Evolutionary conservation across 2,329 filamentous ascomycete species (phyloP), one percentile per base, ranked within the genome.

Genomic region (Microcera coccophila): DNA sequence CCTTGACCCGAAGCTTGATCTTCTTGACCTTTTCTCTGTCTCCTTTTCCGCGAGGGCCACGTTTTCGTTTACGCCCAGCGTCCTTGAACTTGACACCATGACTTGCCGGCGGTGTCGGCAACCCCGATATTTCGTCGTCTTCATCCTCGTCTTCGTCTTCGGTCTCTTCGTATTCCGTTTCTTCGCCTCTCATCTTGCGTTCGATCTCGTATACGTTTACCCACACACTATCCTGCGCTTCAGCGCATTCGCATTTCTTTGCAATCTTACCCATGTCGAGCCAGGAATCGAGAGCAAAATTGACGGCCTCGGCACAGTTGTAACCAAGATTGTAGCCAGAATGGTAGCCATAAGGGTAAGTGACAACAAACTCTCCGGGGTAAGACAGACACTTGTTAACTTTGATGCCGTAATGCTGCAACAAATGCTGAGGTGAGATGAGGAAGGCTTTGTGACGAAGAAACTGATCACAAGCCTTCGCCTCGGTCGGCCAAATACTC

Each of bases 301-400:
- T 98, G 69, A 98, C 93, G 7, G 93, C 95, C 63, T 98, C 93
- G 20, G 93, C 93, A 66, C 93, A 98, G 63, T 98, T 98, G 71
- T 98, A 98, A 14, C 94, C 93, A 28, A 98, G 73, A 57, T 98
- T 98, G 66, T 94, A 98, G 4, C 93, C 93, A 4, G 93, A 98
- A 62, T 98, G 93, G 63, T 98, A 98, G 17, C 93, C 93, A 59
- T 97, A 98, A 0, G 93, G 93, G 62, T 95, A 98, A 0, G 93
- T 98, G 52, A 98, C 95, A 48, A 98, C 90, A 52, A 98, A 98
- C 61, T 98, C 93, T 47, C 93, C 91, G 49, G 95, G 93, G 56
- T 95, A 90, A 38, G 95, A 94, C 11, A 97, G 87, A 49, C 94
- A 79, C 60, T 89, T 91, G 72, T 98, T 98, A 62, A 97, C 94